Evolutionary conservation across 176 grass and related monocot genomes (phyloP).

Genomic region (Saccharum officinarum): DNA sequence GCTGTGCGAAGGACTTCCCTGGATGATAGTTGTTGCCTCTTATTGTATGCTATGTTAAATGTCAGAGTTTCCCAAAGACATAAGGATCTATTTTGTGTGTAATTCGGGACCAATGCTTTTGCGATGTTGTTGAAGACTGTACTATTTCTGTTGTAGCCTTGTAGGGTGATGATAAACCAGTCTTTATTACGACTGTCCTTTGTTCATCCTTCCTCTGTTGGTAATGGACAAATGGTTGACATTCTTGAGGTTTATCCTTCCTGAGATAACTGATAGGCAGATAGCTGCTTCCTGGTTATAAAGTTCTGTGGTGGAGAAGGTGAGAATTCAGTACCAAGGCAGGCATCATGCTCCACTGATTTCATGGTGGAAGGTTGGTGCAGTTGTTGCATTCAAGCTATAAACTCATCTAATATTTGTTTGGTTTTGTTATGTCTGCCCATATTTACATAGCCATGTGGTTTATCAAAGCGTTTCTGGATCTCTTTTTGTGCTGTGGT

Average conservation of each 20-base stretch:
- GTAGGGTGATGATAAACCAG: neutral
- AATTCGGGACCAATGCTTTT: neutral
- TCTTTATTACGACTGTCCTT: neutral
- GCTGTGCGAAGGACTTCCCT: conserved; percentile 21
- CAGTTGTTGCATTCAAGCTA: neutral
- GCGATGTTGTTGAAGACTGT: neutral
- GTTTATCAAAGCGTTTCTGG: neutral
- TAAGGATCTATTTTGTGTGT: conserved; percentile 23
- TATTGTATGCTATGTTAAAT: conserved; percentile 7
- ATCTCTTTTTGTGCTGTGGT: neutral
- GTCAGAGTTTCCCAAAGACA: neutral
- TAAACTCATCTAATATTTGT: neutral
- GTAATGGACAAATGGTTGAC: neutral
- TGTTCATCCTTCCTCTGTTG: neutral
- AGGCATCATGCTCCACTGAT: neutral
- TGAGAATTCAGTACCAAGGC: neutral
- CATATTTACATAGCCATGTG: neutral
- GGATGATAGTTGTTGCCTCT: conserved; percentile 35
- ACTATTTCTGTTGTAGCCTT: conserved; percentile 4
- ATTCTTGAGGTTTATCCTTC: neutral
- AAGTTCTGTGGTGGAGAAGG: neutral
- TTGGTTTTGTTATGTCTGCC: neutral
- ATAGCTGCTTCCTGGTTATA: neutral
- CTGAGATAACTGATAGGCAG: neutral
- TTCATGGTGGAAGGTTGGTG: neutral